Base-by-base conservation (phyloP, 352 stramenopile genomes). In the Phytophthora pinifolia region DNA sequence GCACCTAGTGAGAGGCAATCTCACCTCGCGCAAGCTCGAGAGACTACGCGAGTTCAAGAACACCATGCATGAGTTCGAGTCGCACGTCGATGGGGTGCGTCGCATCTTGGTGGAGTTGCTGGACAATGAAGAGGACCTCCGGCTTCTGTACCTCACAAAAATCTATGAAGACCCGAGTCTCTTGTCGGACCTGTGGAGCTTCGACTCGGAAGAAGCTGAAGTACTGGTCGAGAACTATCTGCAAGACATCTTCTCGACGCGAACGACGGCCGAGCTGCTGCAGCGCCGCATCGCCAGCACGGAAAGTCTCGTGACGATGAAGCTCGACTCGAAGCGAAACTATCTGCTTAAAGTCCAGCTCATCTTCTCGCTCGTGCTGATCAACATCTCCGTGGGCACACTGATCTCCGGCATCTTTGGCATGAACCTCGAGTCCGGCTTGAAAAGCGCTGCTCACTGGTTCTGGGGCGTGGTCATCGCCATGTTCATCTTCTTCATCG, bases 161-260 rank as follows among this genome's bases (percentile, higher is more conserved):
- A 55, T 91, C 29, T 53, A 83, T 37, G 49, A 70, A 46, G 59
- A 83, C 6, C 74, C 77, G 13, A 66, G 67, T 5, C 57, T 80
- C 0, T 49, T 82, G 8, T 52, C 65, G 15, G 62, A 83, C 56
- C 35, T 83, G 15, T 84, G 68, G 55, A 79, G 70, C 22, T 82
- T 84, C 33, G 77, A 88, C 50, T 80, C 76, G 6, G 77, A 88
- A 62, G 75, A 86, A 57, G 77, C 74, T 3, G 77, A 88, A 53
- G 73, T 72, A 0, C 46, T 89, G 38, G 65, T 89, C 22, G 75
- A 89, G 46, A 84, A 79, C 20, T 89, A 89, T 37, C 51, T 89
- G n/a, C 75, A 86, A 32, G 75, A 90, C 36, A 90, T 90, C 22
- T 79, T 86, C 46, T 80, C 79, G 9, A 89, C 76, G 1, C 71